Conservation (phyloP, 2,329 filamentous ascomycete species). For the Shiraia sp. region DNA sequence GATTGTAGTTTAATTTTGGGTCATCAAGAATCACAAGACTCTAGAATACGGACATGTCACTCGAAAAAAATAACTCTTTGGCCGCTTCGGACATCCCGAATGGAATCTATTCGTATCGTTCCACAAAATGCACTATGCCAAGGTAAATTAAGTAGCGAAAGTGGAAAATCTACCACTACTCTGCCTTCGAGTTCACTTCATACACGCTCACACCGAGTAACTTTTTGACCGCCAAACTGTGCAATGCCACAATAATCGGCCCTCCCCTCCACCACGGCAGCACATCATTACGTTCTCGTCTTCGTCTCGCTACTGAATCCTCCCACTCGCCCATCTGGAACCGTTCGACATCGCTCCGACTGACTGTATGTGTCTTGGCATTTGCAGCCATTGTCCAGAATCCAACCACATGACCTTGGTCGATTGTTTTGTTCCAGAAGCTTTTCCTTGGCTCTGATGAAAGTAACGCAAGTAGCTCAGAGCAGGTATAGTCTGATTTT, state of each 20-base stretch:
- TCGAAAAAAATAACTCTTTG: not conserved
- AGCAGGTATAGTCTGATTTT: conserved; percentile 21
- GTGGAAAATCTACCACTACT: no score
- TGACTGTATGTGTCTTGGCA: conserved; percentile 18
- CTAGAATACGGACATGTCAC: no score
- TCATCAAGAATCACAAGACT: no score
- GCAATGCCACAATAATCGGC: conserved; percentile 20
- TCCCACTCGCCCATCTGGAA: conserved; percentile 31
- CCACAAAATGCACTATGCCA: no score
- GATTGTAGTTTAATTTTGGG: no score
- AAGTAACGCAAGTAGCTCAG: conserved; percentile 13
- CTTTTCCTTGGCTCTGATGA: conserved; percentile 12
- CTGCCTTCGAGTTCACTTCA: no score
- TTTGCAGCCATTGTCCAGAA: conserved; percentile 28
- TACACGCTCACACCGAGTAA: conserved; percentile 24
- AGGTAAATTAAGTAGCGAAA: no score
- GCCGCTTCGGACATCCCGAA: no score
- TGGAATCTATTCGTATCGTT: no score
- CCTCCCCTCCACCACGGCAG: conserved; percentile 29
- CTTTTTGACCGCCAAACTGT: conserved; percentile 26
- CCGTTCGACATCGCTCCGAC: conserved; percentile 21
- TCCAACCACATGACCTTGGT: conserved; percentile 24
- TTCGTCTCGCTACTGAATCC: conserved; percentile 11
- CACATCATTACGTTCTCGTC: conserved; percentile 15
- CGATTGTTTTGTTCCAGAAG: conserved; percentile 17